Base-by-base conservation (phyloP, 2,329 filamentous ascomycete species). In the Septoria petroselini region DNA sequence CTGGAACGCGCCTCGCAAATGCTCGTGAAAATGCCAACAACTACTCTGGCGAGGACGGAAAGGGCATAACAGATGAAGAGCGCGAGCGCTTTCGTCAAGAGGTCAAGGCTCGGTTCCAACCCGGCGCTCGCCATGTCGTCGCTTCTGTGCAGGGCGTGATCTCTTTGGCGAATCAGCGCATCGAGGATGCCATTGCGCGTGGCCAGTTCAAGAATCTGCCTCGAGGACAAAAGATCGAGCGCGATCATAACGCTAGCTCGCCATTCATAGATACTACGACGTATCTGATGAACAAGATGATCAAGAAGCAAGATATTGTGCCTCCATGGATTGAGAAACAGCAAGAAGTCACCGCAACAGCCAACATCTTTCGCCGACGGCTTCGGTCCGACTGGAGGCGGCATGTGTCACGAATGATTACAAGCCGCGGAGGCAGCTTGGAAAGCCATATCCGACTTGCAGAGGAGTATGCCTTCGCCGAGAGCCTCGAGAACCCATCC, bases 301-400 rank as follows among this genome's bases (percentile, higher is more conserved):
- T 98, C 56, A 88, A 96, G 71, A 85, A 86, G 51, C 93, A 98
- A 69, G 91, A 95, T 15, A 88, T 97, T 52, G 88, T 95, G 0
- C 93, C 93, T 1, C 91, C 91, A 0, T 98, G 93, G 93, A 97
- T 98, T 52, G 93, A 98, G 70, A 97, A 96, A 71, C 93, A 98
- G 68, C 91, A 97, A 66, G 90, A 96, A 62, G 73, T 97, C 4
- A 78, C 83, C 8, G 82, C 81, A 53, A 79, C 86, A 0, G 79
- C 84, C 1, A 78, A 76, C 9, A 76, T 77, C 1, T 96, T 98
- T 65, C 80, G 93, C 2, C 71, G 75, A 2, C 75, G 88, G n/a
- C 65, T 97, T 53, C 76, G 91, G 29, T 81, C 77, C 17, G 89
- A 95, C 60, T 97, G 91, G 91, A 84, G 81, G 65, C 78, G 90